A percentile compares a stretch with the other conserved stretches of the same genome.
These are phyloP conservation scores for Neurospora sp. DNA, from an alignment of 495 filamentous ascomycete species.

Conservation along the genomic window DNA sequence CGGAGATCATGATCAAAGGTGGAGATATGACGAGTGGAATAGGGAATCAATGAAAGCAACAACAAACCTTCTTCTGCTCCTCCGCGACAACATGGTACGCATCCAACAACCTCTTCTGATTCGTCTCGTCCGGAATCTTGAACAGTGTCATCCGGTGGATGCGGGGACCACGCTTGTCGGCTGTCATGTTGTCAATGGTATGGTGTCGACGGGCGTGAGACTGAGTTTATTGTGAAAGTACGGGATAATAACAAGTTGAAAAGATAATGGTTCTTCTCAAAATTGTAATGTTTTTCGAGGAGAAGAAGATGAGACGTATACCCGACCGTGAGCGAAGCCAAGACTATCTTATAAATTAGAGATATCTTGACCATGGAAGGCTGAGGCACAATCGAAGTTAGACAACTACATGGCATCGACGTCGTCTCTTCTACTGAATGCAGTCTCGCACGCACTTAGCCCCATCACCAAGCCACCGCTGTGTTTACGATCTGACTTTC, in stretches of 20 bases:
- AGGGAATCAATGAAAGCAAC: neutral
- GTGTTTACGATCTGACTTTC: neutral
- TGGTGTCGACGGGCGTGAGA: neutral
- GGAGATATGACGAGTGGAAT: neutral
- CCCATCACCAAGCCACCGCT: neutral
- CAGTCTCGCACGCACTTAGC: neutral
- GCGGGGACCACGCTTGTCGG: conserved; percentile 1
- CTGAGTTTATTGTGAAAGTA: neutral
- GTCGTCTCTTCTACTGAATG: neutral
- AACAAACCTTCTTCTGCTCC: conserved; percentile 18
- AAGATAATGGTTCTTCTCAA: neutral
- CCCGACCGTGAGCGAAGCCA: neutral
- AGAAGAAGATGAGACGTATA: neutral
- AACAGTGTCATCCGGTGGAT: conserved; percentile 28
- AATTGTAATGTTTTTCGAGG: neutral
- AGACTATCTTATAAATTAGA: neutral
- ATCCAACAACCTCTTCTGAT: conserved; percentile 22
- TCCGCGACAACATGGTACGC: conserved; percentile 16
- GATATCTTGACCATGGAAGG: neutral
- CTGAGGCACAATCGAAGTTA: neutral
- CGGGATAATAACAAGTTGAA: neutral
- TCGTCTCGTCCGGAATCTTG: conserved; percentile 22
- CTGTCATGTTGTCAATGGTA: neutral
- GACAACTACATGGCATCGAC: neutral
- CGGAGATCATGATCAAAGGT: neutral